Evolutionary conservation across 768 basidiomycete species (phyloP), one percentile per base, ranked within the genome.

Genomic region (Leccinum broughii): DNA sequence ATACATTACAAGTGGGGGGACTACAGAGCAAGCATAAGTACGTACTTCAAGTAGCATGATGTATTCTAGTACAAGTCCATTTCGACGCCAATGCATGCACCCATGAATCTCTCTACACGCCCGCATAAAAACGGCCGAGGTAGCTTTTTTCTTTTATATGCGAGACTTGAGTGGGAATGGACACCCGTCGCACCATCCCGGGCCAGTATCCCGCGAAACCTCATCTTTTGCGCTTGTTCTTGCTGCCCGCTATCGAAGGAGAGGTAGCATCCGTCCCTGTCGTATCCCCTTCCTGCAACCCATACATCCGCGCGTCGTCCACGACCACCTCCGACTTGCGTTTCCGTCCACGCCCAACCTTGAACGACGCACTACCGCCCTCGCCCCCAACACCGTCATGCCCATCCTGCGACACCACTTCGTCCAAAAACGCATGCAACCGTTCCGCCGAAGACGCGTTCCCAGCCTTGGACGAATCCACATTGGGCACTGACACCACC

Each of bases 351-450:
- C 70, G 69, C 11, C 60, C 5, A 0, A 59, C 30, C 35, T 58
- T 58, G 60, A 70, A 68, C 17, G 30, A 26, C 0, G 2, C 48
- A 34, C 57, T 15, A 1, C 9, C 58, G 6, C 62, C 53, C 0
- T 11, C 28, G 6, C 63, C 41, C 0, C 59, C 53, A 0, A 28
- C 39, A 13, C 60, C 44, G 0, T 62, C 69, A 10, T 35, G 51
- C 56, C 72, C 67, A 26, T 74, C 69, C 15, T 74, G 76, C 17
- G 77, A 76, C 14, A 65, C 71, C 7, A 78, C 78, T 59, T 78
- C 80, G 56, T 80, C 79, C 55, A 81, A 68, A 64, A 81, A 79
- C 4, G 80, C 77, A 35, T 77, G 71, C 28, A 80, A 62, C 58
- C 76, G 76, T 58, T 78, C 71, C 56, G 76, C 69, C 11, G 75